A percentile compares a stretch with the other conserved stretches of the same genome.
Conservation (phyloP, 106 monocot genomes). For the Platanthera guangdongensis region DNA sequence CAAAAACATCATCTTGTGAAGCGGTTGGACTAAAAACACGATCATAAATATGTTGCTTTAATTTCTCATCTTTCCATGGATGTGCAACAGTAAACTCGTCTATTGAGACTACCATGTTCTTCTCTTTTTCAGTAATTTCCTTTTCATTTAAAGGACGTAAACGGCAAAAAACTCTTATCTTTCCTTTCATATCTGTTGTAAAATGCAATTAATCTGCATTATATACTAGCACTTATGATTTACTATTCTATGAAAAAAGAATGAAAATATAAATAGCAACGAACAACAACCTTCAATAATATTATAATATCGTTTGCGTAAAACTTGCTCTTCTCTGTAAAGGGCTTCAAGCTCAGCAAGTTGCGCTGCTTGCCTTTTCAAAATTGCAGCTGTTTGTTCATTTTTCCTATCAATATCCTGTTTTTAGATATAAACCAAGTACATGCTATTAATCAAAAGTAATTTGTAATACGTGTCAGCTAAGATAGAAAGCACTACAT, state of each 20-base stretch:
- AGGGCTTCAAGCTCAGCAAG: conserved; percentile 71
- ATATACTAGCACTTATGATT: neutral
- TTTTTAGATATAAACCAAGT: conserved; percentile 4
- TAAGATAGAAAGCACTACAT: neutral
- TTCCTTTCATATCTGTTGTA: conserved; percentile 94
- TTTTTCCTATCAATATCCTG: conserved; percentile 97
- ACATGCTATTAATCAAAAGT: neutral
- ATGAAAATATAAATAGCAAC: neutral
- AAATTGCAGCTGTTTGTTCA: conserved; percentile 84
- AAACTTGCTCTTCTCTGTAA: conserved; percentile 90
- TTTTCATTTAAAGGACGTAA: conserved; percentile 78
- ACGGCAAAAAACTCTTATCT: conserved; percentile 90
- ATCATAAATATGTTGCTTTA: conserved; percentile 89
- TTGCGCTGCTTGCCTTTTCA: conserved; percentile 87
- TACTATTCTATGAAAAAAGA: neutral
- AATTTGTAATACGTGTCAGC: neutral
- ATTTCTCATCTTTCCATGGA: conserved; percentile 93
- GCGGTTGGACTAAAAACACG: conserved; percentile 72
- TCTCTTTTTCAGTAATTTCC: conserved; percentile 60
- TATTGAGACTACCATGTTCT: conserved; percentile 29
- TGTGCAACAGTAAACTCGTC: conserved; percentile 97
- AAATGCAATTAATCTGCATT: neutral
- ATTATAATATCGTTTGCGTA: conserved; percentile 91
- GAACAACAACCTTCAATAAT: conserved; percentile 75
- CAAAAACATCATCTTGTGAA: conserved; percentile 95